Base-by-base conservation (phyloP, 2,329 filamentous ascomycete species). In the Scleromitrula shiraiana region DNA sequence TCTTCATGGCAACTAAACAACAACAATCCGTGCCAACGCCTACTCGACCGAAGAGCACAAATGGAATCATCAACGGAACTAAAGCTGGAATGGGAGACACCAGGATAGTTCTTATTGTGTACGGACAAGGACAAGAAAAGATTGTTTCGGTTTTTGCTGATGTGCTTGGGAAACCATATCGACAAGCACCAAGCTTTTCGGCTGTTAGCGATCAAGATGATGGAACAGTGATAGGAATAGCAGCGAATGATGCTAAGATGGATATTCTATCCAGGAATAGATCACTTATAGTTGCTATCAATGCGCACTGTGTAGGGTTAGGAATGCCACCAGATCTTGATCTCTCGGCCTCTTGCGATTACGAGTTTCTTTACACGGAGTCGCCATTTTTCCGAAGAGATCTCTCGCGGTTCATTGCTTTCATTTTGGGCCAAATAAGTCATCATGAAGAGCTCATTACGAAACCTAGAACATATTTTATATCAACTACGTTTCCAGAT, bases 401-500 rank as follows among this genome's bases (percentile, higher is more conserved):
- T 61, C 70, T 93, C 38, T 80, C 86, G 8, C 78, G 88, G 30
- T 93, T 90, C 62, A 76, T 89, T 22, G 85, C 86, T 5, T 83
- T 93, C 61, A 82, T 85, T 5, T 70, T 93, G 22, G 88, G 88
- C 8, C 87, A 93, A 67, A 82, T 84, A 54, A 83, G 79, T 60
- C 83, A 85, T 48, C 86, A 94, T 62, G 81, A 85, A 57, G 82
- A 85, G 49, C 70, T 94, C 32, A 82, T 83, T 71, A 79, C 82
- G 42, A 93, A 93, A 62, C 75, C 79, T 33, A 77, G 87, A 59
- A 93, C 87, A 0, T 90, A 86, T 57, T 82, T 93, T 61, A 88
- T 94, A 55, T 93, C 88, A 4, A 93, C 87, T 1, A 94, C 88
- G 0, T 94, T 94, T 56, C 85, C 88, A 0, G 87, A 95, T 62